Evolutionary conservation across 257 asterid genomes (phyloP), one percentile per base, ranked within the genome.

Genomic region (Solanum verrucosum): DNA sequence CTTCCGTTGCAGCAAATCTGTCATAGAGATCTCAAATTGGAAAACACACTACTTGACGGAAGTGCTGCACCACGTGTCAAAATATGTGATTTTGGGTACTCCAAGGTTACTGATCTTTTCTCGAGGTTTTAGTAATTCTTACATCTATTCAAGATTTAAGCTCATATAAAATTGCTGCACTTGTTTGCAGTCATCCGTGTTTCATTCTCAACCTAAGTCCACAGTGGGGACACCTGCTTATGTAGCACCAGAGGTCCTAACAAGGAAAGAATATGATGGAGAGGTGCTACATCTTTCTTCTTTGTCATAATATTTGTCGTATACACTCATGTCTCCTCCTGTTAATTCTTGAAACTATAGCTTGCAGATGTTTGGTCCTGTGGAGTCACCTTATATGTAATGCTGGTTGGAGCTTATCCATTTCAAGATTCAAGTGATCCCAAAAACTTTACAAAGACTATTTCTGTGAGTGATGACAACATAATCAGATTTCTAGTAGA

Each of bases 351-450:
- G 60, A 23, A 63, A 81, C 85, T 77, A 21, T 33, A 91, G 93
- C 91, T 91, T 56, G 92, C 93, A 83, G 93, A 91, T 90, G 91
- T 91, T 89, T 91, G 93, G 93, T 91, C 93, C 31, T 91, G 93
- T 68, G 93, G 93, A 27, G 93, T 91, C 67, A 91, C 93, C 18
- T 89, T 91, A 59, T 91, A 89, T 49, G 92, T 91, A 82, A 91
- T 91, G 93, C 85, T 91, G 31, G 86, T 90, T 73, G 93, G 93
- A 37, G 88, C 90, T 78, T 91, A 91, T 87, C 93, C 93, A 44
- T 91, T 91, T 71, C 89, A 90, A 83, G 93, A 91, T 87, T 89
- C 90, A 13, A 63, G 83, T 33, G 93, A 91, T 89, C 92, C 92
- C 59, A 91, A 84, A 71, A 90, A 91, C 46, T 86, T 91, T 73